Percentiles rank a stretch among this genome's conserved stretches.
These are phyloP conservation scores for Cladosporium sp. DNA, from an alignment of 2,329 filamentous ascomycete species.

Conservation along the genomic window DNA sequence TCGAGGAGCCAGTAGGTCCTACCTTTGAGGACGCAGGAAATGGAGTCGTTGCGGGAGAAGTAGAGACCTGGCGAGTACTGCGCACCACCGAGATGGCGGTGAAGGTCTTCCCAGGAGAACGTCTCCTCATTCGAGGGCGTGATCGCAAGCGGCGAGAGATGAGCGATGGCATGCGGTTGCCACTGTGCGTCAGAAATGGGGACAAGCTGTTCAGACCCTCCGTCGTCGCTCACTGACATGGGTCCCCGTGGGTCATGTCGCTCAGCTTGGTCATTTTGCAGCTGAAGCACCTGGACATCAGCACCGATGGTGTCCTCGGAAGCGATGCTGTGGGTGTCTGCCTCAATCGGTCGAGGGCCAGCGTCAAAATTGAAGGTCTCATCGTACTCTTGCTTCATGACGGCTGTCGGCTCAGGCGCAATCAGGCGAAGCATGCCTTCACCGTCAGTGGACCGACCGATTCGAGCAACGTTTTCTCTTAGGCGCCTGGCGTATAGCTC, in stretches of 20 bases:
- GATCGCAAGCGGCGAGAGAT: conserved; percentile 24
- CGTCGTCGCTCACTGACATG: neutral
- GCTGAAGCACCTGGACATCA: neutral
- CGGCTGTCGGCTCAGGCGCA: neutral
- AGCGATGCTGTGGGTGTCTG: neutral
- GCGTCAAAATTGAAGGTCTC: neutral
- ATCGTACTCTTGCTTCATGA: neutral
- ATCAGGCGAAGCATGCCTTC: neutral
- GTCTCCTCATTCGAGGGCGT: conserved; percentile 22
- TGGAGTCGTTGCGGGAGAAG: conserved; percentile 16
- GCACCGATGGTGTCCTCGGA: neutral
- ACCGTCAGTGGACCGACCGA: neutral
- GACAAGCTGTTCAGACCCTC: neutral
- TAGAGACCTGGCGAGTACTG: conserved; percentile 40
- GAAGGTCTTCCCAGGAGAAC: conserved; percentile 38
- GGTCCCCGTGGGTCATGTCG: neutral
- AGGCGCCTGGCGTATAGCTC: neutral
- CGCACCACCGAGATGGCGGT: conserved; percentile 33
- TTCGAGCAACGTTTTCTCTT: neutral
- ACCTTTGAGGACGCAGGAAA: conserved; percentile 16
- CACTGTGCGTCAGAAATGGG: conserved; percentile 20
- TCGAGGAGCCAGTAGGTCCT: conserved; percentile 42
- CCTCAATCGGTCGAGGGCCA: neutral
- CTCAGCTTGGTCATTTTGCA: neutral
- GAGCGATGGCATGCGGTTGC: conserved; percentile 35